phyloP scores from a whole-genome alignment of 2,329 filamentous ascomycete species.

The Elsinoe perseae region DNA sequence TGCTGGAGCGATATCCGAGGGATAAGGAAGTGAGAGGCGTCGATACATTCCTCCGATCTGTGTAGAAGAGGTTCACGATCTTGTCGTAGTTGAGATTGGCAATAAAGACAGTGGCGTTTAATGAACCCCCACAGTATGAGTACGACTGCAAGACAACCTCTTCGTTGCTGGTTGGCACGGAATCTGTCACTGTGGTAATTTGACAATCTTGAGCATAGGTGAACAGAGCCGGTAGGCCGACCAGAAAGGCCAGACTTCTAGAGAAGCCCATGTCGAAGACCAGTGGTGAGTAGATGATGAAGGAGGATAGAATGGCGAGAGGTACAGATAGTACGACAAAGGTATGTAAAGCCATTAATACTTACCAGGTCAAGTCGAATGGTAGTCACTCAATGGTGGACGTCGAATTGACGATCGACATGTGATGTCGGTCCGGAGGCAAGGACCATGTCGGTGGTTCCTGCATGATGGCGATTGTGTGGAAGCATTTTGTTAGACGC shows the following conservation, averaged over 20 bases:
- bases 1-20: slow-evolving; percentile 24
- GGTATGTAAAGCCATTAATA: slow-evolving; percentile 10
- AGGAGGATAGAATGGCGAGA: neutral
- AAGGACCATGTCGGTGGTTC: slow-evolving; percentile 5
- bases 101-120: slow-evolving; percentile 26
- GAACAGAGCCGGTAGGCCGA: neutral
- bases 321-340: neutral
- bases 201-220: slow-evolving; percentile 5
- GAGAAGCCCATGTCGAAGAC: slow-evolving; percentile 2
- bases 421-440: slow-evolving; percentile 7
- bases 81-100: slow-evolving; percentile 29
- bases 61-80: slow-evolving; percentile 27
- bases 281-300: neutral
- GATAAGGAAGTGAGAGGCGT: slow-evolving; percentile 26
- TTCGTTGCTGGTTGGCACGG: neutral
- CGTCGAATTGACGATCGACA: slow-evolving; percentile 2
- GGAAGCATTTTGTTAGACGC: neutral
- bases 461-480: neutral
- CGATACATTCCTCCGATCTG: slow-evolving; percentile 24
- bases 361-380: neutral
- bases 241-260: neutral
- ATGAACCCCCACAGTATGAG: slow-evolving; percentile 27
- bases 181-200: neutral
- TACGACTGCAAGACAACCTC: slow-evolving; percentile 25
- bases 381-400: neutral